These are phyloP conservation scores for Stachybotrys chlorohalonatus DNA, from an alignment of 2,329 filamentous ascomycete genomes.

Conservation along the genomic window DNA sequence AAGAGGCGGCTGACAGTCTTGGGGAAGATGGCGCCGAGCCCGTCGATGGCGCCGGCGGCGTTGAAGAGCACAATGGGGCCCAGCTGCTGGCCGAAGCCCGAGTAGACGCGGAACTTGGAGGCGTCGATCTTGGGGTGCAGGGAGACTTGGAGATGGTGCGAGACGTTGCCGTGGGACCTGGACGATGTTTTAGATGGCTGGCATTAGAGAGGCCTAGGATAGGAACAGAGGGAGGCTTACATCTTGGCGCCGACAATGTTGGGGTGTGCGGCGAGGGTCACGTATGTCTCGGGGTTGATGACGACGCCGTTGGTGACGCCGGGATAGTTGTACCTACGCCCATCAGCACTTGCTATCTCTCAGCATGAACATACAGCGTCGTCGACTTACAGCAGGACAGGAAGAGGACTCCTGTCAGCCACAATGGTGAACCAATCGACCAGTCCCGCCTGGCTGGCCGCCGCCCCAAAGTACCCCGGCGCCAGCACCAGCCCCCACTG, in stretches of 20 bases:
- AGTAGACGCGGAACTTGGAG: conserved; percentile 52
- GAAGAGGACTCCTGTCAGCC: conserved; percentile 50
- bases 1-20: conserved; percentile 51
- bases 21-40: conserved; percentile 55
- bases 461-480: conserved; percentile 55
- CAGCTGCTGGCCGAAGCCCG: conserved; percentile 58
- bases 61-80: conserved; percentile 54
- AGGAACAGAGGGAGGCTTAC: conserved; percentile 4
- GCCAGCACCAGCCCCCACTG: conserved; percentile 46
- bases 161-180: conserved; percentile 53
- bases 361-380: not conserved
- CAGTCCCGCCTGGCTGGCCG: conserved; percentile 48
- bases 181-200: not conserved
- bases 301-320: conserved; percentile 56
- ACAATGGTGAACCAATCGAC: conserved; percentile 51
- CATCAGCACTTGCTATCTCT: not conserved
- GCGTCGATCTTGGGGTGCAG: conserved; percentile 53
- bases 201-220: not conserved
- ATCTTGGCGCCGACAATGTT: conserved; percentile 64
- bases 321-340: conserved; percentile 44
- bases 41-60: conserved; percentile 57
- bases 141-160: conserved; percentile 53
- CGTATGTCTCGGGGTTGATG: conserved; percentile 50
- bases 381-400: conserved; percentile 44
- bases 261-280: conserved; percentile 45